phyloP scores from a whole-genome alignment of 225 moss, liverwort and hornwort genomes.

The Pseudisothecium myosuroides region DNA sequence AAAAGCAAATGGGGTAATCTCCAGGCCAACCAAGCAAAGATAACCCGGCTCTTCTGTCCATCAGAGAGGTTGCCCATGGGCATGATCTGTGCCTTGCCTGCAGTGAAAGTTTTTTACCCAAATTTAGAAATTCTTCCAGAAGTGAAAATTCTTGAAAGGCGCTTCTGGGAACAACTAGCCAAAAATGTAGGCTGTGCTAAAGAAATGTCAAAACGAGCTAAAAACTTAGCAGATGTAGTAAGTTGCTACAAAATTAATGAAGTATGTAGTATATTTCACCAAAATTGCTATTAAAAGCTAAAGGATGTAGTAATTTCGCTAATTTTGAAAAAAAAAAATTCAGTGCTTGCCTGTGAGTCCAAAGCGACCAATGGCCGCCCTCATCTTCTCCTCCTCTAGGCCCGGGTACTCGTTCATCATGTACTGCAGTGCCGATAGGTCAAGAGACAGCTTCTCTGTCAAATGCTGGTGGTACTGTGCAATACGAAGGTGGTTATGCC shows the following conservation, averaged over 20 bases:
- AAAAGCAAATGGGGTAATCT: conserved; percentile 64
- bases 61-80: conserved; percentile 85
- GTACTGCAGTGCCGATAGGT: conserved; percentile 59
- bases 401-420: conserved; percentile 85
- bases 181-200: not conserved
- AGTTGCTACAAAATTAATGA: not conserved
- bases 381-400: conserved; percentile 83
- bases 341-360: conserved; percentile 59
- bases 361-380: conserved; percentile 77
- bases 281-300: not conserved
- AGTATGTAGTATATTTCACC: not conserved
- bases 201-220: not conserved
- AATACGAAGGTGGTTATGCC: conserved; percentile 81
- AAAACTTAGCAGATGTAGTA: not conserved
- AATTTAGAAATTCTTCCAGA: not conserved
- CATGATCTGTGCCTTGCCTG: conserved; percentile 60
- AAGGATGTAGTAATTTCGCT: not conserved
- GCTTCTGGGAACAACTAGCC: not conserved
- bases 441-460: conserved; percentile 51
- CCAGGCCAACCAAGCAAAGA: conserved; percentile 90
- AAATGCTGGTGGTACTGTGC: conserved; percentile 88
- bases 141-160: not conserved
- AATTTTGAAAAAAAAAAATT: not conserved
- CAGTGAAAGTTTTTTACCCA: not conserved
- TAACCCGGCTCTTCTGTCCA: conserved; percentile 77